A percentile compares a stretch with the other conserved stretches of the same genome.
Conservation (phyloP, 2,329 filamentous ascomycete species). For the Aureobasidium zeae region DNA sequence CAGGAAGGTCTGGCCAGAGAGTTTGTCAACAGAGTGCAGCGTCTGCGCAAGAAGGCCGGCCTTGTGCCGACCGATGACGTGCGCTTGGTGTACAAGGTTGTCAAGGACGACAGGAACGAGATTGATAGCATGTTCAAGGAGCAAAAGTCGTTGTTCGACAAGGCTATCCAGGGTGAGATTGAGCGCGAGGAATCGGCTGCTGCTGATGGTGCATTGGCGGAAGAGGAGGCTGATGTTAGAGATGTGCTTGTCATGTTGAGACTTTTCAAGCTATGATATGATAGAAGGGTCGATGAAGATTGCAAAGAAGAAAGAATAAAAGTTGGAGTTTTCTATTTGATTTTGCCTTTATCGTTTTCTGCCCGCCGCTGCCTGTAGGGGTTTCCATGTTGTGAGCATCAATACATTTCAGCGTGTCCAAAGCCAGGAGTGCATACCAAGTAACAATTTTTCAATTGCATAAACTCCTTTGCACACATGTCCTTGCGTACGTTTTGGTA, state of each 20-base stretch:
- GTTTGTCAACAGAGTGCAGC: constrained; percentile 86
- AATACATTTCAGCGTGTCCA: too few species aligned
- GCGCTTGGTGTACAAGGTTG: constrained; percentile 81
- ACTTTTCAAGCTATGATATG: constrained; percentile 54
- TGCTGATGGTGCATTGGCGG: constrained; percentile 24
- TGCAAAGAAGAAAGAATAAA: background rate
- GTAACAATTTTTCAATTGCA: constrained; percentile 79
- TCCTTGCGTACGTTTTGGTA: constrained; percentile 87
- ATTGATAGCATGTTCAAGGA: constrained; percentile 30
- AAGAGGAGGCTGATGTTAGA: constrained; percentile 78
- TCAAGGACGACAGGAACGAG: constrained; percentile 40
- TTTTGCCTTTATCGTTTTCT: constrained; percentile 11
- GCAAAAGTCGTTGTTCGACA: constrained; percentile 28
- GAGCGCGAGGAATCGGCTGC: constrained; percentile 36
- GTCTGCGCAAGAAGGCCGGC: constrained; percentile 86
- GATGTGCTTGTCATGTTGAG: constrained; percentile 66
- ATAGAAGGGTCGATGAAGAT: too few species aligned
- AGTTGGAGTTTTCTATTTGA: background rate
- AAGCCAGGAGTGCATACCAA: constrained; percentile 55
- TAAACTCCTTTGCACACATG: constrained; percentile 78
- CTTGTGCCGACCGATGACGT: constrained; percentile 88
- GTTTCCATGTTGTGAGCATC: background rate
- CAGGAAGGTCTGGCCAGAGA: constrained; percentile 85
- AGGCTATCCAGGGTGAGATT: constrained; percentile 35
- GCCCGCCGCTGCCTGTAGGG: constrained; percentile 9